phyloP scores from a whole-genome alignment of 495 filamentous ascomycete genomes.

The Ramalina intermedia region DNA sequence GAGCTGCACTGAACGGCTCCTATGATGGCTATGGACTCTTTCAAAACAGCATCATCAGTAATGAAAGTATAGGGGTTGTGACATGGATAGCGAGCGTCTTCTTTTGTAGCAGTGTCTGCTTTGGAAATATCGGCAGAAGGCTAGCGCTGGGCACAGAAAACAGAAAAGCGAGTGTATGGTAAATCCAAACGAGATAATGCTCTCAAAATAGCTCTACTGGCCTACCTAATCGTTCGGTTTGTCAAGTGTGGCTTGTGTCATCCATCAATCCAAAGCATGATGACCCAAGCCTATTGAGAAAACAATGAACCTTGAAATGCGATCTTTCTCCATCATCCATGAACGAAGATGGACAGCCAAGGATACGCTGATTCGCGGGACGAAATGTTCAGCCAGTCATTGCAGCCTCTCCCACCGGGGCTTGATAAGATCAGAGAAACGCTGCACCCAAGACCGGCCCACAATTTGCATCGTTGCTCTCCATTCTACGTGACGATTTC shows the following conservation, averaged over 20 bases:
- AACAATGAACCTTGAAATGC: too few relatives aligned
- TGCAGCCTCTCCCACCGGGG: constrained; percentile 45
- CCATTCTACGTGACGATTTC: constrained; percentile 54
- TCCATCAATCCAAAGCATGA: too few relatives aligned
- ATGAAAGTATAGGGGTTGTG: constrained; percentile 62
- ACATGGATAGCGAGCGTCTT: constrained; percentile 86
- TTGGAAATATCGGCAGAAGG: constrained; percentile 85
- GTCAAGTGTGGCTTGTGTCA: too few relatives aligned
- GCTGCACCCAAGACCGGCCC: constrained; percentile 58
- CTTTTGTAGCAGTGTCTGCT: constrained; percentile 88
- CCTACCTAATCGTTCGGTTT: too few relatives aligned
- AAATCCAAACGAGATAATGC: not conserved
- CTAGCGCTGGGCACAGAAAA: constrained; percentile 37
- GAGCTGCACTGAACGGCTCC: constrained; percentile 12
- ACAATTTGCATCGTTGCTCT: constrained; percentile 31
- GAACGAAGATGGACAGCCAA: too few relatives aligned
- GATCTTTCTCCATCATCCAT: too few relatives aligned
- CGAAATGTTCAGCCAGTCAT: constrained; percentile 50
- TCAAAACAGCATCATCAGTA: constrained; percentile 39
- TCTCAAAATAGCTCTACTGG: not conserved
- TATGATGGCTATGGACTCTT: constrained; percentile 20
- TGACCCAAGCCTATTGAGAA: too few relatives aligned
- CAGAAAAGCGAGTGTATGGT: constrained; percentile 7
- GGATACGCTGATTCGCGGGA: too few relatives aligned
- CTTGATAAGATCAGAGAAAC: constrained; percentile 24